A percentile compares a stretch with the other conserved stretches of the same genome.
Evolutionary conservation across 345 rosid genomes (phyloP).

Genomic region (Camelina neglecta): DNA sequence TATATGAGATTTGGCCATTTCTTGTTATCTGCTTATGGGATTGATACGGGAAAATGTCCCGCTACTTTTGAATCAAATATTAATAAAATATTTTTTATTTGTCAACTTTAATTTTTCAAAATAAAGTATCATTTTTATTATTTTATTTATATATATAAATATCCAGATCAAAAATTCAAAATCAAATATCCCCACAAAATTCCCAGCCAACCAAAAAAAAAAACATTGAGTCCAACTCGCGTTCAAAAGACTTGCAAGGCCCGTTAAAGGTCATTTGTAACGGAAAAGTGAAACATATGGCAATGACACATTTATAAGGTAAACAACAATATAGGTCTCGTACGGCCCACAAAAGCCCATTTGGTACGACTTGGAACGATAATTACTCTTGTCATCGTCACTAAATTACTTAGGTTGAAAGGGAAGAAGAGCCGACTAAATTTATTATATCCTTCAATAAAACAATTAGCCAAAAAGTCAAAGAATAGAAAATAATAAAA

Average conservation of each 20-base stretch:
- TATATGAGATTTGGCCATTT: slow-evolving; percentile 40
- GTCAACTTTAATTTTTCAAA: neutral
- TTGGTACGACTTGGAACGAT: neutral
- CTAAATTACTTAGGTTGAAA: slow-evolving; percentile 30
- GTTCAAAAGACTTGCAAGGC: no score
- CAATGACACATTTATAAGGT: neutral
- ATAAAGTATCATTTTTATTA: neutral
- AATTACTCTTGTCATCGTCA: slow-evolving; percentile 6
- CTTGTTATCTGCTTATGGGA: slow-evolving; percentile 41
- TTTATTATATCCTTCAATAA: slow-evolving; percentile 5
- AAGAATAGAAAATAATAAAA: slow-evolving; percentile 12
- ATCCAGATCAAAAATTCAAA: no score
- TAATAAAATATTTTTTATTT: neutral
- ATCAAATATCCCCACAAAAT: no score
- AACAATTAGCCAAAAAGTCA: slow-evolving; percentile 8
- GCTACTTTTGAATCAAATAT: slow-evolving; percentile 9
- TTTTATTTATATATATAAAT: neutral
- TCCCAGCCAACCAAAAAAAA: no score
- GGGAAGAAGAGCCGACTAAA: slow-evolving; percentile 32
- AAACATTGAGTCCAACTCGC: no score
- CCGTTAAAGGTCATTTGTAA: slow-evolving; percentile 4
- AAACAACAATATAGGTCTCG: neutral
- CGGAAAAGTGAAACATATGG: neutral
- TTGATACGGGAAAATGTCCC: slow-evolving; percentile 15
- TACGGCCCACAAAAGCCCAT: slow-evolving; percentile 22